Percentiles rank a stretch among this genome's conserved stretches.
Evolutionary conservation across 176 grass and related monocot genomes (phyloP).

Genomic region (Aegilops umbellulata): DNA sequence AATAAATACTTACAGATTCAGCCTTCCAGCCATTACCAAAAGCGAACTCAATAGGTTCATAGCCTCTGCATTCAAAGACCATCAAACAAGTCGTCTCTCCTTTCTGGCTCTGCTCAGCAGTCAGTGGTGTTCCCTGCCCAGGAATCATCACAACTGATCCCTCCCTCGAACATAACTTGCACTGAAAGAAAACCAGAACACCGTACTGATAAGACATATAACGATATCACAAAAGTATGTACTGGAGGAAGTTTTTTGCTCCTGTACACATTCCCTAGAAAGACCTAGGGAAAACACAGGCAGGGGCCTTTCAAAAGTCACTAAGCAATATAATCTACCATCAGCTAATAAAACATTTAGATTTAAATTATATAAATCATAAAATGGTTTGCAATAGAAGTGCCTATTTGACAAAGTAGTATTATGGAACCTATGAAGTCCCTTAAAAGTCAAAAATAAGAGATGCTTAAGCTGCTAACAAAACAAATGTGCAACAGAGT

Average conservation of each 20-base stretch:
- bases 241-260: constrained; percentile 7
- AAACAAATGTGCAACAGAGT: not conserved
- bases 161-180: constrained; percentile 90
- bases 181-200: constrained; percentile 62
- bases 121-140: constrained; percentile 78
- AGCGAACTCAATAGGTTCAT: constrained; percentile 78
- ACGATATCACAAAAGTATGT: not conserved
- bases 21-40: constrained; percentile 82
- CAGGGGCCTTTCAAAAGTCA: not conserved
- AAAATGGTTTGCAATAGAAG: not conserved
- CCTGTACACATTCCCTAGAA: not conserved
- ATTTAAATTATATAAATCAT: not conserved
- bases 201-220: not conserved
- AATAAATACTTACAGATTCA: constrained; percentile 71
- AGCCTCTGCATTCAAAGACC: constrained; percentile 93
- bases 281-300: constrained; percentile 6
- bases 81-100: constrained; percentile 56
- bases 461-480: constrained; percentile 1
- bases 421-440: not conserved
- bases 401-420: not conserved
- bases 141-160: constrained; percentile 88
- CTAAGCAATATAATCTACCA: constrained; percentile 13
- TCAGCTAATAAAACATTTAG: not conserved
- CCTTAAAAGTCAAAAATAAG: not conserved
- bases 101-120: constrained; percentile 55